Evolutionary conservation across 495 filamentous ascomycete species (phyloP).

Genomic region (Aspergillus haitiensis): DNA sequence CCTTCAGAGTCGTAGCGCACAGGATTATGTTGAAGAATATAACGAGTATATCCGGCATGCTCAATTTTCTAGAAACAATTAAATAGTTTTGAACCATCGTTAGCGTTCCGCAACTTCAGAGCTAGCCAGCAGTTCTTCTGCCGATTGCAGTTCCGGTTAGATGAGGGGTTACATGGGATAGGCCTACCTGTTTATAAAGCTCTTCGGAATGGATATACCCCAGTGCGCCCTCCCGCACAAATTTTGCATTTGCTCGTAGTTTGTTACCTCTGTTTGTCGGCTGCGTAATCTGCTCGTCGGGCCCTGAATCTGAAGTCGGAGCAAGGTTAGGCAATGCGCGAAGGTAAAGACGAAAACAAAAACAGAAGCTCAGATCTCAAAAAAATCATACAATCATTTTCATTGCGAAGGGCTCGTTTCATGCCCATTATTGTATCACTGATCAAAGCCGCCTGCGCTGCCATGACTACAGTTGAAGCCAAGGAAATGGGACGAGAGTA

Average conservation of each 20-base stretch:
- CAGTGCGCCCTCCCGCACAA: slow-evolving; percentile 74
- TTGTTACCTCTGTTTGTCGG: slow-evolving; percentile 91
- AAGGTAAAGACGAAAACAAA: slow-evolving; percentile 7
- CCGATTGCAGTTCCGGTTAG: neutral
- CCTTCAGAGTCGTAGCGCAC: slow-evolving; percentile 79
- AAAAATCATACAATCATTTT: slow-evolving; percentile 54
- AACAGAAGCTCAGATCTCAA: neutral
- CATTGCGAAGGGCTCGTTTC: slow-evolving; percentile 68
- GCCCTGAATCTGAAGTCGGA: slow-evolving; percentile 68
- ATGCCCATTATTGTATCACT: slow-evolving; percentile 73
- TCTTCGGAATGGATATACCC: slow-evolving; percentile 67
- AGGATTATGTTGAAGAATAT: slow-evolving; percentile 78
- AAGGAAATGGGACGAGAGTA: slow-evolving; percentile 10
- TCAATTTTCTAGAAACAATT: slow-evolving; percentile 63
- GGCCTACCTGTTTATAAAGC: slow-evolving; percentile 80
- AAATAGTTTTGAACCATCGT: neutral
- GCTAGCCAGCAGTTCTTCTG: neutral
- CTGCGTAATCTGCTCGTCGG: slow-evolving; percentile 77
- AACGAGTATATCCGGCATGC: slow-evolving; percentile 78
- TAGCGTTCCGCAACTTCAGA: slow-evolving; percentile 4
- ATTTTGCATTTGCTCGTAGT: slow-evolving; percentile 76
- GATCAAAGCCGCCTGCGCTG: slow-evolving; percentile 67
- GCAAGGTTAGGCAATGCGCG: slow-evolving; percentile 15
- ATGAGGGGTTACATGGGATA: neutral
- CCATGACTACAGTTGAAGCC: slow-evolving; percentile 52